These are phyloP conservation scores for Saturnispora bothae DNA, from an alignment of 805 yeast genomes.

Conservation along the genomic window DNA sequence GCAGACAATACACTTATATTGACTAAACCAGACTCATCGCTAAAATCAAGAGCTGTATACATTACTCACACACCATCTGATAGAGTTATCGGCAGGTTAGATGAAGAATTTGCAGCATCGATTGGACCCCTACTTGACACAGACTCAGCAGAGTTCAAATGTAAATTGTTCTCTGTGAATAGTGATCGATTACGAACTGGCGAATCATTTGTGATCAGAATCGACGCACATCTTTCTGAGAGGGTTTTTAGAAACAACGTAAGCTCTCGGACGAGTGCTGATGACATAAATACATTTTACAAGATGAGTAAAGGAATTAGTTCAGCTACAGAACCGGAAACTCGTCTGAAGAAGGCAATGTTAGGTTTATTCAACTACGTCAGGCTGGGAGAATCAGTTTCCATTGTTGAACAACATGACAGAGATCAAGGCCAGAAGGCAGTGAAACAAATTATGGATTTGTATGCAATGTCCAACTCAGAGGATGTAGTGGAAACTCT, in stretches of 20 bases:
- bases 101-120: slow-evolving; percentile 57
- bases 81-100: slow-evolving; percentile 67
- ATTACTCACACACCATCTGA: slow-evolving; percentile 16
- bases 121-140: slow-evolving; percentile 56
- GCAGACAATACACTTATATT: slow-evolving; percentile 25
- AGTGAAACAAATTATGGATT: slow-evolving; percentile 62
- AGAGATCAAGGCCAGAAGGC: slow-evolving; percentile 7
- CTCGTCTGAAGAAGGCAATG: slow-evolving; percentile 8
- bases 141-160: slow-evolving; percentile 43
- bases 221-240: slow-evolving; percentile 47
- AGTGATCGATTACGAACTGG: slow-evolving; percentile 55
- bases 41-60: slow-evolving; percentile 19
- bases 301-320: slow-evolving; percentile 2
- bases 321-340: slow-evolving; percentile 10
- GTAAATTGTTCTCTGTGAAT: slow-evolving; percentile 46
- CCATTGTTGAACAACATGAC: background rate
- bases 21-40: slow-evolving; percentile 11
- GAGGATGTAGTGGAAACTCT: slow-evolving; percentile 34
- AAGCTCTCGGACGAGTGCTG: slow-evolving; percentile 15
- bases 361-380: background rate
- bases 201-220: slow-evolving; percentile 59
- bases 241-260: slow-evolving; percentile 6
- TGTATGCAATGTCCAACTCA: slow-evolving; percentile 60
- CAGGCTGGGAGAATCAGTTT: no score
- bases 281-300: slow-evolving; percentile 6